These are phyloP conservation scores for Fusarium longipes DNA, from an alignment of 2,329 filamentous ascomycete species.

Conservation along the genomic window DNA sequence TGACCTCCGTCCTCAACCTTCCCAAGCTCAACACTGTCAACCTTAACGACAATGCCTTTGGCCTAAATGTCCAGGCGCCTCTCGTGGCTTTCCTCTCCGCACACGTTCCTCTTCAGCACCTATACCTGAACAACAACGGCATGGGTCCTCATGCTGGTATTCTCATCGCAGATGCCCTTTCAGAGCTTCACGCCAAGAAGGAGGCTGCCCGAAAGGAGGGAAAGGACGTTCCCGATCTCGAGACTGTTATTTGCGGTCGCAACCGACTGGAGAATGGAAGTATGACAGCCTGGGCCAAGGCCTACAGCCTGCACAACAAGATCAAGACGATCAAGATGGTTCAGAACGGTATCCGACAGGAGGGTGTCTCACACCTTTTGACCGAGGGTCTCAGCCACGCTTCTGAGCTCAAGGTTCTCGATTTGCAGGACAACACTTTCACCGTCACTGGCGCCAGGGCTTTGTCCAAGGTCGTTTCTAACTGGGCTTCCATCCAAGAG, in stretches of 20 bases:
- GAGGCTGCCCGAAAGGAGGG: constrained; percentile 77
- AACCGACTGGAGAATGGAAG: constrained; percentile 96
- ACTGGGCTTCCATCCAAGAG: constrained; percentile 82
- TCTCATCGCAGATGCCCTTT: constrained; percentile 87
- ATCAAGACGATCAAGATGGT: constrained; percentile 95
- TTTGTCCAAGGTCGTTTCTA: constrained; percentile 77
- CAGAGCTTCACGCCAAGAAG: constrained; percentile 85
- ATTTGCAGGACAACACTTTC: constrained; percentile 98
- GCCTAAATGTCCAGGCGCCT: constrained; percentile 92
- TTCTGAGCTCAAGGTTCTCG: constrained; percentile 76
- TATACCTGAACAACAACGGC: constrained; percentile 98
- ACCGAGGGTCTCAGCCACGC: constrained; percentile 81
- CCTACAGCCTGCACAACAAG: constrained; percentile 83
- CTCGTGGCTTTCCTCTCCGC: constrained; percentile 90
- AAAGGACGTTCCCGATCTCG: constrained; percentile 80
- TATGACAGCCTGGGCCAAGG: constrained; percentile 94
- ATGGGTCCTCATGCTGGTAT: constrained; percentile 92
- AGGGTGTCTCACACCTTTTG: constrained; percentile 87
- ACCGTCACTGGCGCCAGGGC: constrained; percentile 83
- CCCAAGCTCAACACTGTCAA: constrained; percentile 91
- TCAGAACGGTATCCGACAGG: constrained; percentile 95
- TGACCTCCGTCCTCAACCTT: constrained; percentile 87
- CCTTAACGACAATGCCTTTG: constrained; percentile 97
- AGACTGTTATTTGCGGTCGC: constrained; percentile 97
- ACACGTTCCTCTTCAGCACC: constrained; percentile 90